phyloP scores from a whole-genome alignment of 345 rosid genomes.

The Murraya koenigii region DNA sequence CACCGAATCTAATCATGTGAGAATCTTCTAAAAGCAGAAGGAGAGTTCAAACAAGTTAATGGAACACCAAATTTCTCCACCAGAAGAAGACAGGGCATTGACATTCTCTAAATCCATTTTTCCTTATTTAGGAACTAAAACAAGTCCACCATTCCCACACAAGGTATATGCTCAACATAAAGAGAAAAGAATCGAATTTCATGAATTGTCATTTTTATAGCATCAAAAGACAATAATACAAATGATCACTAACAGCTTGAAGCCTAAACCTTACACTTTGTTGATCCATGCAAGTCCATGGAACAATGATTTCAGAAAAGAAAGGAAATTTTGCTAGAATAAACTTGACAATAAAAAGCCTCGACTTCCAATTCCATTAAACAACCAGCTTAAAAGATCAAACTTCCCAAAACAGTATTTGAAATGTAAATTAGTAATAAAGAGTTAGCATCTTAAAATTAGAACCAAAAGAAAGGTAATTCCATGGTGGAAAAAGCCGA shows the following conservation, averaged over 20 bases:
- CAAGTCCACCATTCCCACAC: constrained; percentile 17
- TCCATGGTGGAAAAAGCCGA: not conserved
- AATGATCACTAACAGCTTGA: not conserved
- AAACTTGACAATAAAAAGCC: not conserved
- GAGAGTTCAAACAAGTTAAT: constrained; percentile 14
- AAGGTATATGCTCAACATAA: constrained; percentile 13
- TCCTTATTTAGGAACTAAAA: constrained; percentile 4
- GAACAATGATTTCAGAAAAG: not conserved
- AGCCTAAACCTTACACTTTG: not conserved
- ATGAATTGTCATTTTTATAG: not conserved
- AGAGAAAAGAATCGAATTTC: constrained; percentile 14
- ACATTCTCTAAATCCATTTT: constrained; percentile 4
- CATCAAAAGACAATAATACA: constrained; percentile 10
- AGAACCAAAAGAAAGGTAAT: constrained; percentile 3
- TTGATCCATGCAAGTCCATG: constrained; percentile 4
- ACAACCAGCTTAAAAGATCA: not conserved
- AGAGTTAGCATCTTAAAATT: not conserved
- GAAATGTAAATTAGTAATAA: constrained; percentile 6
- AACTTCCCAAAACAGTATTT: constrained; percentile 1
- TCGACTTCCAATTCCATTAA: not conserved
- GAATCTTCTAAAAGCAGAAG: constrained; percentile 26
- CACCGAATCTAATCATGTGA: constrained; percentile 15
- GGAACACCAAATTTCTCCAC: constrained; percentile 9
- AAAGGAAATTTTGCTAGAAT: not conserved
- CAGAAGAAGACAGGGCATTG: constrained; percentile 22